Evolutionary conservation across 2,329 filamentous ascomycete species (phyloP).

Genomic region (Diplodia corticola): DNA sequence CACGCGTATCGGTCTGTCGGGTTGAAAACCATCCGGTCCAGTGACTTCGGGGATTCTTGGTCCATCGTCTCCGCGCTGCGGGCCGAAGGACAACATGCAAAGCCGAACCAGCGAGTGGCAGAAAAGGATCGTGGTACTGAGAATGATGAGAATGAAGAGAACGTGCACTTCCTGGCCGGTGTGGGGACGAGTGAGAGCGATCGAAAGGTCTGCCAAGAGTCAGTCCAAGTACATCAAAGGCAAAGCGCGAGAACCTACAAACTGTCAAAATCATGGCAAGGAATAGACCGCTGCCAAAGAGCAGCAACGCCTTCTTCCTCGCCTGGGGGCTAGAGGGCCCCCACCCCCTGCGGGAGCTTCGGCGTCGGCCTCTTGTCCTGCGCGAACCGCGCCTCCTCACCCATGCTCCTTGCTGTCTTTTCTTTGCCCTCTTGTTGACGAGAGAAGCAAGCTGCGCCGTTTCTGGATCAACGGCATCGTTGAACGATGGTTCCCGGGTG

Average conservation of each 20-base stretch:
- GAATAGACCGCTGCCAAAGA: constrained; percentile 66
- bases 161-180: constrained; percentile 73
- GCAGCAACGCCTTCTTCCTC: constrained; percentile 32
- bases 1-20: constrained; percentile 72
- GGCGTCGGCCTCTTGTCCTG: constrained; percentile 2
- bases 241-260: neutral
- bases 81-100: constrained; percentile 62
- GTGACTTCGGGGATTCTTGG: constrained; percentile 48
- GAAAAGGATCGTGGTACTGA: constrained; percentile 76
- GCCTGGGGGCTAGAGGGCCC: neutral
- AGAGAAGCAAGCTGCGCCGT: constrained; percentile 9
- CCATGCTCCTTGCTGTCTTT: constrained; percentile 4
- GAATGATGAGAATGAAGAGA: constrained; percentile 74
- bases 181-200: constrained; percentile 66
- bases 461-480: constrained; percentile 21
- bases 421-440: constrained; percentile 8
- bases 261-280: constrained; percentile 45
- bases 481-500: neutral
- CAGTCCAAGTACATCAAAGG: neutral
- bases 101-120: constrained; percentile 75
- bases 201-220: constrained; percentile 62
- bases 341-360: neutral
- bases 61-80: constrained; percentile 30
- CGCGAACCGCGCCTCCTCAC: constrained; percentile 11
- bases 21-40: constrained; percentile 66